phyloP scores from a whole-genome alignment of 1,284 basidiomycete genomes.

The Rhodofomes roseus region DNA sequence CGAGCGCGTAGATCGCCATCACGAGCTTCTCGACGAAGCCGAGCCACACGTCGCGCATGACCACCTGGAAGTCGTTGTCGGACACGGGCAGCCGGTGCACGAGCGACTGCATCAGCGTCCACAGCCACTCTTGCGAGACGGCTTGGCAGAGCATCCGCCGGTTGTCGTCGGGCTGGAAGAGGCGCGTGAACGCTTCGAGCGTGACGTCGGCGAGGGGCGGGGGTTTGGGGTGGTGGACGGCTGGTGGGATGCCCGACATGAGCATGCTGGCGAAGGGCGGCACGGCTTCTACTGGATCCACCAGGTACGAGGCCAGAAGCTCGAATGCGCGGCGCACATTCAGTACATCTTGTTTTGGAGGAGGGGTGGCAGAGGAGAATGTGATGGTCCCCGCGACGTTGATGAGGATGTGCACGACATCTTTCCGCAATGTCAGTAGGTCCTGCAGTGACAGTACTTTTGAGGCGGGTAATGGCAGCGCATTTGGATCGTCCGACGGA shows the following conservation, averaged over 20 bases:
- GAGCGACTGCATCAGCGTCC: slow-evolving; percentile 64
- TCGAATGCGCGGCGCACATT: slow-evolving; percentile 60
- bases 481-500: slow-evolving; percentile 33
- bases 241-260: slow-evolving; percentile 41
- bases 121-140: slow-evolving; percentile 57
- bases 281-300: slow-evolving; percentile 65
- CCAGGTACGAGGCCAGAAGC: slow-evolving; percentile 72
- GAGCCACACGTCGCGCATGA: slow-evolving; percentile 63
- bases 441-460: slow-evolving; percentile 65
- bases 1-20: slow-evolving; percentile 82
- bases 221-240: slow-evolving; percentile 41
- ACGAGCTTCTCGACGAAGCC: slow-evolving; percentile 78
- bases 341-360: slow-evolving; percentile 32
- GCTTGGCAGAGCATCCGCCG: slow-evolving; percentile 67
- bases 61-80: slow-evolving; percentile 72
- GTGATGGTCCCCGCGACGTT: slow-evolving; percentile 57
- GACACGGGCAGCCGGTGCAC: slow-evolving; percentile 81
- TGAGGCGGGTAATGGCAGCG: slow-evolving; percentile 42
- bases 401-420: slow-evolving; percentile 71
- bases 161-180: slow-evolving; percentile 78
- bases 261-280: slow-evolving; percentile 57
- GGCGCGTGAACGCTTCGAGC: slow-evolving; percentile 77
- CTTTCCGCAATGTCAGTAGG: slow-evolving; percentile 73
- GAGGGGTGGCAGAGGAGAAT: slow-evolving; percentile 35
- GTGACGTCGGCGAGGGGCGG: slow-evolving; percentile 72